Conservation (phyloP, 169 alveolate genomes). For the Blepharisma undulans region DNA sequence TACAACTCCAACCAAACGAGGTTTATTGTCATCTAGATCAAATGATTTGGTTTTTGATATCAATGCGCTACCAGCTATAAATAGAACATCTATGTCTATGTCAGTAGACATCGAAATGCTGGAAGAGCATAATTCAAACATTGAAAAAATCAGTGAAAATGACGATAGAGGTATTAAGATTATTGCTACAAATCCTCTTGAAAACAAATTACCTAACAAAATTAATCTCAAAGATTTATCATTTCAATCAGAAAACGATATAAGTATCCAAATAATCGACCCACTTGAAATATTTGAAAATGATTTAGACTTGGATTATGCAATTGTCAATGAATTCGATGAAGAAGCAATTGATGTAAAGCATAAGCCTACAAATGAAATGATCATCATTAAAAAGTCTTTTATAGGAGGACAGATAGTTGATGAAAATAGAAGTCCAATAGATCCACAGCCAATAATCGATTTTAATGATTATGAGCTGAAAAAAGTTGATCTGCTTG, state of each 20-base stretch:
- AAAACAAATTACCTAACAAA: neutral
- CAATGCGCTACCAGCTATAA: neutral
- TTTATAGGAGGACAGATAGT: neutral
- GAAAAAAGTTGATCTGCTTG: neutral
- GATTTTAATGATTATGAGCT: neutral
- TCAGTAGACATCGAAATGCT: neutral
- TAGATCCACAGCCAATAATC: neutral
- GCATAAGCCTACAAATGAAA: neutral
- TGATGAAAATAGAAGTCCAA: neutral
- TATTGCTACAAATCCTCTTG: neutral
- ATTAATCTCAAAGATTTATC: neutral
- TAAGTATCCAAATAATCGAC: neutral
- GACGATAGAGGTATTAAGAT: neutral
- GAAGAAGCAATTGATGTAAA: neutral
- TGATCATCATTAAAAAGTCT: neutral
- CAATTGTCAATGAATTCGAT: neutral
- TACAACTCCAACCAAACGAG: neutral
- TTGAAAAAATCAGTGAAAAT: neutral
- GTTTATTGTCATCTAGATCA: neutral
- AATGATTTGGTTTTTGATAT: neutral
- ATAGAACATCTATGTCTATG: neutral
- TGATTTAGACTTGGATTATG: neutral
- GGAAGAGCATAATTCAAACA: neutral
- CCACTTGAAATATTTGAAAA: neutral
- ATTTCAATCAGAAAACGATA: neutral